Evolutionary conservation across 2,329 filamentous ascomycete species (phyloP).

Genomic region (Penicillium sp.): DNA sequence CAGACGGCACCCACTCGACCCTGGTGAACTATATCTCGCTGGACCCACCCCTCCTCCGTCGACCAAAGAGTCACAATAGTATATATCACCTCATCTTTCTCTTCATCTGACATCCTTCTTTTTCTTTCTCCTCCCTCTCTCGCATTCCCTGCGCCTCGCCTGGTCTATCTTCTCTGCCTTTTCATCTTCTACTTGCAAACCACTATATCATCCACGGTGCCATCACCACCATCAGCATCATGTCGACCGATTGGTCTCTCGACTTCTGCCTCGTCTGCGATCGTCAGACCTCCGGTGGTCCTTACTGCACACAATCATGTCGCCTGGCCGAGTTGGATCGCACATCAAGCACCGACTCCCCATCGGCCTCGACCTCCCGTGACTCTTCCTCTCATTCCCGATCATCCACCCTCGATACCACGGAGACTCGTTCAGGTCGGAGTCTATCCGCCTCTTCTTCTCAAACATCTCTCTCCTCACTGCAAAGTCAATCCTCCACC

Average conservation of each 20-base stretch:
- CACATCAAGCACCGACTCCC: constrained; percentile 47
- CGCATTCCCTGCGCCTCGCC: no score
- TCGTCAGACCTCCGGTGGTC: constrained; percentile 71
- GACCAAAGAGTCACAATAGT: no score
- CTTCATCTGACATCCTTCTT: no score
- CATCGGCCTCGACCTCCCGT: constrained; percentile 15
- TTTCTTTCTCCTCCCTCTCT: no score
- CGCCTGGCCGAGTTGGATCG: constrained; percentile 81
- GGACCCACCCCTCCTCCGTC: no score
- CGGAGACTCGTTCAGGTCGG: constrained; percentile 17
- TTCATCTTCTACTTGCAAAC: no score
- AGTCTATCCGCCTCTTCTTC: constrained; percentile 60
- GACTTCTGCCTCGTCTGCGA: constrained; percentile 94
- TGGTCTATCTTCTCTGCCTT: no score
- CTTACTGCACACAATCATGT: constrained; percentile 91
- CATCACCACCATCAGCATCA: constrained; percentile 11
- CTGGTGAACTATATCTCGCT: no score
- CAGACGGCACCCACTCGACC: no score
- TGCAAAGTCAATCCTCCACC: constrained; percentile 57
- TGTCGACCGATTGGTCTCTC: constrained; percentile 62
- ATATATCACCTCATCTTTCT: no score
- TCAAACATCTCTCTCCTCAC: constrained; percentile 75
- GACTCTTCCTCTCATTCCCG: constrained; percentile 10
- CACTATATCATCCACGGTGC: not conserved
- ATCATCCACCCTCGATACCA: constrained; percentile 12